These are phyloP conservation scores for Ophiostoma himal-ulmi DNA, from an alignment of 2,329 filamentous ascomycete genomes.

Conservation along the genomic window DNA sequence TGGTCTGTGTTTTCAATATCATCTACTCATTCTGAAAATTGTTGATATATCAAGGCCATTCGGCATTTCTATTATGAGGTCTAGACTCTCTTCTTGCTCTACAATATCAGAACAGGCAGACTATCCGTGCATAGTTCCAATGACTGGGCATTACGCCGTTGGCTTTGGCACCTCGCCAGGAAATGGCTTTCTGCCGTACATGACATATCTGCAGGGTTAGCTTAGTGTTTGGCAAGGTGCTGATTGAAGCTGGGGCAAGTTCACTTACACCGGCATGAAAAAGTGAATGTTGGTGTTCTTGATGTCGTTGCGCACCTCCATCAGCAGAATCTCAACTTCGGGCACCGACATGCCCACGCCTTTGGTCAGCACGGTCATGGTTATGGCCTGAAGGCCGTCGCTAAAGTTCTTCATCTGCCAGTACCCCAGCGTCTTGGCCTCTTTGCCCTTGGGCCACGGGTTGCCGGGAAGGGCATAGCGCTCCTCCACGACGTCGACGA, in stretches of 20 bases:
- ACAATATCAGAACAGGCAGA: not conserved
- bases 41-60: no score
- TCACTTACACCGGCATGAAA: constrained; percentile 25
- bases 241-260: not conserved
- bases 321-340: constrained; percentile 29
- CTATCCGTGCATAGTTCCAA: not conserved
- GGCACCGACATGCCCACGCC: constrained; percentile 29
- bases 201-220: constrained; percentile 20
- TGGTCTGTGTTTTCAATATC: no score
- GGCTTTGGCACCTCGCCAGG: constrained; percentile 16
- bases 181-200: constrained; percentile 27
- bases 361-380: constrained; percentile 28
- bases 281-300: constrained; percentile 27
- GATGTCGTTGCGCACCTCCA: constrained; percentile 27
- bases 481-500: constrained; percentile 32
- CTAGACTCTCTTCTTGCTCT: not conserved
- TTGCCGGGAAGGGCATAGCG: constrained; percentile 30
- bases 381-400: constrained; percentile 30
- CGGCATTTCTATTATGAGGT: no score
- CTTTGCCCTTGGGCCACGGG: constrained; percentile 30
- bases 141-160: not conserved
- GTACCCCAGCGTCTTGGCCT: constrained; percentile 29
- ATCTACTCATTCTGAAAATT: no score
- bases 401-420: constrained; percentile 32
- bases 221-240: no score